Conservation (phyloP, 208 protist genomes). For the Trypanosoma caninum region DNA sequence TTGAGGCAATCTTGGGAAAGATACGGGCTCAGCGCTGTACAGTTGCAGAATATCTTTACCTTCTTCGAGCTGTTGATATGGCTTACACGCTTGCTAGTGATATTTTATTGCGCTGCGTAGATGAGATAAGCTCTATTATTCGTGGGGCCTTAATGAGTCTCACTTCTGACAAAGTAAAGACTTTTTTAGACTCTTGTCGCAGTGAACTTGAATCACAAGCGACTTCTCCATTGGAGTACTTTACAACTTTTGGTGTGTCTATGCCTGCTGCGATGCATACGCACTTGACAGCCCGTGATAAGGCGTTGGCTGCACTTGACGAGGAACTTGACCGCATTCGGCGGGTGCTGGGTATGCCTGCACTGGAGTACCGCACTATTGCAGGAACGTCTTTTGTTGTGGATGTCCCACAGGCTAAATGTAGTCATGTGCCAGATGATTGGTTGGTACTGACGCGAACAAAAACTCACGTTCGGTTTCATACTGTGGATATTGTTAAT, state of each 20-base stretch:
- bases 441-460: slow-evolving; percentile 82
- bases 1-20: slow-evolving; percentile 74
- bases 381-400: slow-evolving; percentile 73
- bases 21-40: slow-evolving; percentile 68
- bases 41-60: slow-evolving; percentile 64
- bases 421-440: slow-evolving; percentile 37
- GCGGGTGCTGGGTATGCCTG: slow-evolving; percentile 41
- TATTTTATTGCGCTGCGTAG: not conserved
- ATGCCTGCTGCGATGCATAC: slow-evolving; percentile 28
- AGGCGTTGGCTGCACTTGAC: slow-evolving; percentile 39
- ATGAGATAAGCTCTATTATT: slow-evolving; percentile 25
- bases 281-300: slow-evolving; percentile 38
- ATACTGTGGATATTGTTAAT: slow-evolving; percentile 61
- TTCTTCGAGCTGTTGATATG: slow-evolving; percentile 52
- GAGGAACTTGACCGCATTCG: slow-evolving; percentile 61
- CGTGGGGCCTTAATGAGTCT: slow-evolving; percentile 25
- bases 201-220: slow-evolving; percentile 39
- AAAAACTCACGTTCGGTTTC: slow-evolving; percentile 78
- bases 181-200: slow-evolving; percentile 36
- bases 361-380: slow-evolving; percentile 76
- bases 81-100: slow-evolving; percentile 27
- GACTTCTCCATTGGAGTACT: slow-evolving; percentile 64
- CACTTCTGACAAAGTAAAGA: slow-evolving; percentile 13
- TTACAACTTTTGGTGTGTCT: slow-evolving; percentile 22
- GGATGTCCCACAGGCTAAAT: slow-evolving; percentile 61